phyloP scores from a whole-genome alignment of 352 stramenopile genomes.

The Aphanomyces astaci region DNA sequence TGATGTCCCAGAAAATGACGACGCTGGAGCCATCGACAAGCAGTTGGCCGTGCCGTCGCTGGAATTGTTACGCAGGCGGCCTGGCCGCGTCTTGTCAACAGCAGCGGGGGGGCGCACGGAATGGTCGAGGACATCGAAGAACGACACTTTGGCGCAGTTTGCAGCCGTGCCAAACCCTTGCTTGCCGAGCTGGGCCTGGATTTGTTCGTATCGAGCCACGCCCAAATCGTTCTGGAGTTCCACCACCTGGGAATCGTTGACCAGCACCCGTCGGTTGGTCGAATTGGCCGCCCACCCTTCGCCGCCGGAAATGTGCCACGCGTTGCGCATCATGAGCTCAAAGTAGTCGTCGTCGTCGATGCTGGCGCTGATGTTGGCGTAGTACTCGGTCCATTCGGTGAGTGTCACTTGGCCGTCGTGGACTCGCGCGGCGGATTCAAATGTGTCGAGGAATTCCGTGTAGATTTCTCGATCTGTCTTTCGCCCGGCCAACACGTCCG shows the following conservation, averaged over 20 bases:
- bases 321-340: slow-evolving; percentile 87
- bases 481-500: slow-evolving; percentile 66
- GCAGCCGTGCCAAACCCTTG: slow-evolving; percentile 1
- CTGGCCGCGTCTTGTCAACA: slow-evolving; percentile 1
- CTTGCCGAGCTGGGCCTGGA: slow-evolving; percentile 10
- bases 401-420: slow-evolving; percentile 67
- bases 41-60: slow-evolving; percentile 47
- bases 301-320: slow-evolving; percentile 67
- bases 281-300: slow-evolving; percentile 50
- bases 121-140: slow-evolving; percentile 58
- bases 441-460: slow-evolving; percentile 78
- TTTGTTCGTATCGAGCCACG: slow-evolving; percentile 21
- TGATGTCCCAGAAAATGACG: neutral
- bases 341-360: slow-evolving; percentile 90
- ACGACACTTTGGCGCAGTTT: slow-evolving; percentile 20
- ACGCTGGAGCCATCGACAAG: slow-evolving; percentile 22
- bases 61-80: slow-evolving; percentile 43
- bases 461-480: slow-evolving; percentile 59
- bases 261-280: slow-evolving; percentile 53
- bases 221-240: slow-evolving; percentile 43
- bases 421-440: slow-evolving; percentile 55
- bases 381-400: slow-evolving; percentile 76
- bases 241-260: slow-evolving; percentile 50
- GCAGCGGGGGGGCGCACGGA: slow-evolving; percentile 25
- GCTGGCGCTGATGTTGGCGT: slow-evolving; percentile 80